Base-by-base conservation (phyloP, 371 early-diverging fungal species). In the Batrachochytrium dendrobatidis region DNA sequence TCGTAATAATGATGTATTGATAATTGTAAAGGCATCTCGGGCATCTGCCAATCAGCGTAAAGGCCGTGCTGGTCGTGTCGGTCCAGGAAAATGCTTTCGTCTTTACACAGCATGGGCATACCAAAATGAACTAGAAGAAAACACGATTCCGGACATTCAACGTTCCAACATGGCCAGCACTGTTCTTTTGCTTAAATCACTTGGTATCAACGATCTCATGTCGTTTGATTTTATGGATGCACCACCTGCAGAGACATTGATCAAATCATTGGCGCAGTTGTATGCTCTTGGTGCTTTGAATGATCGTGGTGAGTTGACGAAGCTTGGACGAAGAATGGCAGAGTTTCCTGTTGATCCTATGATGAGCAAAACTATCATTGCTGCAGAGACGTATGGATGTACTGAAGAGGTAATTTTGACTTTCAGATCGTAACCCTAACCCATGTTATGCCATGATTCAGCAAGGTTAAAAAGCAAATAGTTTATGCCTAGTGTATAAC, bases 151-250 rank as follows among this genome's bases (percentile, higher is more conserved):
- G 0, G 99, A 98, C 73, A 99, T 99, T 59, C 87, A 91, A 70
- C 76, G 96, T 39, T 89, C 92, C 48, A 98, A 99, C 66, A 74
- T 99, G 34, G 85, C 87, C 17, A 89, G 86, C 61, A 91, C 91
- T 1, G 90, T 99, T 5, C 72, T 99, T 34, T 67, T 87, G 58
- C 81, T 99, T 45, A 94, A 95, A 71, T 86, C 86, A 32, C 80
- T 99, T 43, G 96, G 95, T 34, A 94, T 99, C 69, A 83, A 94
- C 66, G 92, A 99, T 66, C 69, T 99, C 35, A 77, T 95, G 58
- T 87, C 89, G 58, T 99, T 99, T 79, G 98, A 98, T 67, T 96
- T 97, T 70, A 86, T 99, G 86, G 99, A 98, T 74, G 90, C 91
- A 29, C 99, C 99, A 30, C 87, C 94, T 12, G 87, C 92, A 10